Evolutionary conservation across 768 basidiomycete genomes (phyloP), one percentile per base, ranked within the genome.

Genomic region (Suillus fuscotomentosus): DNA sequence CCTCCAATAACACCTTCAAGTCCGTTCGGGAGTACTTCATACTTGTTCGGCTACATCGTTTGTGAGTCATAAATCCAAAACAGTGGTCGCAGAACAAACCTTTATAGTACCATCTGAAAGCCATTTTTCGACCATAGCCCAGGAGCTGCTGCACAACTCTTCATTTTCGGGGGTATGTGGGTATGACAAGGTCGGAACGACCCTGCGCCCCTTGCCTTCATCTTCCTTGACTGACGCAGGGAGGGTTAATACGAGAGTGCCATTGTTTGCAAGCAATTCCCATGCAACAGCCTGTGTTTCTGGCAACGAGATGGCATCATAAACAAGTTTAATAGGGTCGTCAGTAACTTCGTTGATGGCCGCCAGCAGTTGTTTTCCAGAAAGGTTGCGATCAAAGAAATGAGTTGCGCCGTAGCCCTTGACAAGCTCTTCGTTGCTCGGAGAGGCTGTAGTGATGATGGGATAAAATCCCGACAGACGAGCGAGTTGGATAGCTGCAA

Each of bases 1-100:
- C 79, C 82, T 13, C 60, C 73, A 0, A 63, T 48, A 11, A 84
- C 74, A 9, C 77, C 82, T 9, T 67, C 62, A 1, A 84, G 71
- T 2, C 84, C 84, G 24, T 71, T 68, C 0, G 78, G 75, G 13
- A 84, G 69, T 14, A 82, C 70, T 66, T 84, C 79, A 7, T 77
- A 65, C 20, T 73, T 70, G 66, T 77, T 79, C 1, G 83, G 81
- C 82, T 80, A 54, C 24, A 67, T 3, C 13, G 13, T 20, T 38
- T 50, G 39, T 68, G n/a, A 67, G 50, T 65, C 11, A 43, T 62
- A 22, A 54, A 24, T 20, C 45, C 34, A 2, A 22, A 53, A 9
- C 9, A 27, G 13, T 15, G 3, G 17, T 45, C 34, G n/a, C 34
- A 38, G n/a, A 41, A 39, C 34, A 51, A 54, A 71, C 74, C 68